Conservation (phyloP, 805 yeast species). For the Yamadazyma olivae region DNA sequence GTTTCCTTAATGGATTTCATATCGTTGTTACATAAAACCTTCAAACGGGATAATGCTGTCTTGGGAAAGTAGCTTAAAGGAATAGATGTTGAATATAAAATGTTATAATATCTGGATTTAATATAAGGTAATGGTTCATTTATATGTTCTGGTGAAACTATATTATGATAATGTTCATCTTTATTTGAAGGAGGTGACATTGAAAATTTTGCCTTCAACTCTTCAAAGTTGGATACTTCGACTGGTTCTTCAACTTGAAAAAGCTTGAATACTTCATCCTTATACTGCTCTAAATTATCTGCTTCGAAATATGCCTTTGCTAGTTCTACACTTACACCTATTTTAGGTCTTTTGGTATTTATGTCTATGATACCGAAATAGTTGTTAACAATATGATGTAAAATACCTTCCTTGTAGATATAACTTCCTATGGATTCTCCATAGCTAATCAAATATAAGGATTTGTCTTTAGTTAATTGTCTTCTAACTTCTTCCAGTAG, state of each 20-base stretch:
- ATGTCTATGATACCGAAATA: conserved; percentile 11
- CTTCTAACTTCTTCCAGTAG: conserved; percentile 6
- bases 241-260: not conserved
- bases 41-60: conserved; percentile 47
- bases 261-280: not conserved
- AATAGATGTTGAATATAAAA: conserved; percentile 35
- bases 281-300: not conserved
- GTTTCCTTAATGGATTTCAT: conserved; percentile 14
- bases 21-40: conserved; percentile 36
- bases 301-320: not conserved
- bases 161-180: not conserved
- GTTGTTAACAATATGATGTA: conserved; percentile 5
- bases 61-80: conserved; percentile 44
- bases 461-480: not conserved
- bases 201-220: conserved; percentile 8
- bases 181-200: conserved; percentile 14
- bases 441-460: conserved; percentile 5
- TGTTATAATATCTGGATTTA: conserved; percentile 30
- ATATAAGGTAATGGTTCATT: conserved; percentile 28
- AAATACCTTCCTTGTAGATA: conserved; percentile 12
- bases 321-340: not conserved
- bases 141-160: conserved; percentile 13
- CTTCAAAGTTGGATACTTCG: conserved; percentile 1
- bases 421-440: conserved; percentile 11
- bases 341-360: conserved; percentile 5